Evolutionary conservation across 1,139 yeast species (phyloP).

Genomic region (Chernovozyma aurita): DNA sequence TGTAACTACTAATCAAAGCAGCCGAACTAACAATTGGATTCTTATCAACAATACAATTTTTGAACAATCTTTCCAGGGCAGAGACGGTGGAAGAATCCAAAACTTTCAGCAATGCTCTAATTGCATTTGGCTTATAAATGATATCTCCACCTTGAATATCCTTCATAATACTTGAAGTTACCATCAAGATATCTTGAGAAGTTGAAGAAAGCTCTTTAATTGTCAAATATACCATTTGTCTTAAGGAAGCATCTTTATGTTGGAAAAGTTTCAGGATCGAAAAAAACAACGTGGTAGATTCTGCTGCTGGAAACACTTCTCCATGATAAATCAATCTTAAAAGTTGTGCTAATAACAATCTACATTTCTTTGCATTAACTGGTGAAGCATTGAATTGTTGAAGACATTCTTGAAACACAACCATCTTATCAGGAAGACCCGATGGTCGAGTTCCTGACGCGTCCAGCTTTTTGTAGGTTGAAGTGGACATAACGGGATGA

Average conservation of each 20-base stretch:
- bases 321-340: conserved; percentile 75
- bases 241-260: conserved; percentile 82
- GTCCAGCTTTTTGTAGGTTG: conserved; percentile 79
- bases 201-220: conserved; percentile 83
- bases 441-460: conserved; percentile 51
- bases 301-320: conserved; percentile 81
- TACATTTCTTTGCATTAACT: conserved; percentile 82
- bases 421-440: conserved; percentile 84
- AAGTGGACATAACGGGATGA: conserved; percentile 69
- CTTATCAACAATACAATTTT: conserved; percentile 87
- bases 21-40: conserved; percentile 90
- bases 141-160: conserved; percentile 89
- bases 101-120: conserved; percentile 84
- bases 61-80: conserved; percentile 89
- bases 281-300: conserved; percentile 89
- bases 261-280: conserved; percentile 93
- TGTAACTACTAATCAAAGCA: conserved; percentile 87
- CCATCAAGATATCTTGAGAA: conserved; percentile 94
- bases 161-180: conserved; percentile 95
- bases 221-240: conserved; percentile 92
- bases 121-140: conserved; percentile 89
- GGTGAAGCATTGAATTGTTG: conserved; percentile 92
- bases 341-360: conserved; percentile 70
- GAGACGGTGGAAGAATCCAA: conserved; percentile 91
- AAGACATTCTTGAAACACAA: conserved; percentile 92